Evolutionary conservation across 345 rosid genomes (phyloP), one percentile per base, ranked within the genome.

Genomic region (Pistacia atlantica): DNA sequence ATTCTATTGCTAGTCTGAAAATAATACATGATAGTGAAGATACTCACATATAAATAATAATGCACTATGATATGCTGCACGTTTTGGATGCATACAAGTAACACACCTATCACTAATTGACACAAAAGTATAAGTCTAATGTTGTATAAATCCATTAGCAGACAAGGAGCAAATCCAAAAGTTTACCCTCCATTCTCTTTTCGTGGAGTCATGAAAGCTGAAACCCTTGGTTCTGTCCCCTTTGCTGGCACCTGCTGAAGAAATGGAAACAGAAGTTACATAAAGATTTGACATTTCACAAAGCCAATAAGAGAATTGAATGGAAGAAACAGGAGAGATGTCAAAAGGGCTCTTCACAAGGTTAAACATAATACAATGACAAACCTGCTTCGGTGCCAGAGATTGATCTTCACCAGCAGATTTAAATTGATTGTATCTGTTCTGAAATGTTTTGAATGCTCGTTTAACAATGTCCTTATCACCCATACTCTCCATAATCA

Each of bases 401-500:
- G 89, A 80, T 78, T 75, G 78, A 72, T 80, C 89, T 33, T 85
- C 83, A 1, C 71, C 63, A 22, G 90, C 87, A 56, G 89, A 73
- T 78, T 73, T 87, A 28, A 82, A 69, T 72, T 79, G 90, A 75
- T 78, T 83, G 10, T 72, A 82, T 85, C 83, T 86, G 79, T 82
- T 90, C 74, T 90, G 97, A 78, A 93, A 96, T 22, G 95, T 78
- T 80, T 90, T 92, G 64, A 93, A 92, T 14, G 97, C 95, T 52
- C 97, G 90, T 80, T 88, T 96, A 35, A 93, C 91, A 70, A 88
- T 93, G 81, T 96, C 98, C 84, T 96, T 96, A 80, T 96, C 97
- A n/a, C 92, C 93, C 97, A 93, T 93, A 82, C 82, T 87, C 83
- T 93, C 99, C 97, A 90, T 93, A 51, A 96, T 86, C 77, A 90